Base-by-base conservation (phyloP, 2,329 filamentous ascomycete genomes). In the Fusarium piperis region DNA sequence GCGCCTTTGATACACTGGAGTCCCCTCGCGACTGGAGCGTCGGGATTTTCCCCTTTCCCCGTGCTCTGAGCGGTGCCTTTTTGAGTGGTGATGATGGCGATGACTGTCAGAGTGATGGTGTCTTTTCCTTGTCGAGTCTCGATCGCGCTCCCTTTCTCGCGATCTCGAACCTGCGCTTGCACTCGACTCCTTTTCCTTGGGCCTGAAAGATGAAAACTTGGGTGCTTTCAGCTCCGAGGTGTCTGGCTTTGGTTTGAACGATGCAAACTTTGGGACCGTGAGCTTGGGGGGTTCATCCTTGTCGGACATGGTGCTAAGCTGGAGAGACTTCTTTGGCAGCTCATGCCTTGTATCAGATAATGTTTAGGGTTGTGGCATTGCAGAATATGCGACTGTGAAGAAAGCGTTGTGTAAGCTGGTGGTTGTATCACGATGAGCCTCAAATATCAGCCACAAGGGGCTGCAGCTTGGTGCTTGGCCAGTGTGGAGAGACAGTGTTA, bases 121-220 rank as follows among this genome's bases (percentile, higher is more conserved):
- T 59, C 73, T 68, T 51, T 76, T 76, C 51, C 65, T 74, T 32
- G 48, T 64, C 23, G 64, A 60, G 26, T 76, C 68, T 28, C 48
- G 65, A 20, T 77, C 71, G 7, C 68, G 68, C n/a, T 70, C 72
- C 13, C 73, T 64, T n/a, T 74, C 68, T 57, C 62, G 63, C 26
- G 57, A 56, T 15, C 55, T 48, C 13, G 67, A 36, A 32, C 67
- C 72, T 68, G 32, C 70, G 11, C 16, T 64, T 59, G 13, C 76
- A 60, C 67, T 32, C 15, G 36, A 86, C 87, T 67, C 87, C 57
- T 59, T 55, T 0, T 76, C 71, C 23, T 77, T 79, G 36, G 88
- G 57, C 72, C 88, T 91, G 83, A 95, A 95, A 70, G 93, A 95
- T 20, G 89, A 85, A 77, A 95, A 95, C 74, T 90, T 94, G 7